phyloP scores from a whole-genome alignment of 2,329 filamentous ascomycete species.

The Fusarium sarcochroum region DNA sequence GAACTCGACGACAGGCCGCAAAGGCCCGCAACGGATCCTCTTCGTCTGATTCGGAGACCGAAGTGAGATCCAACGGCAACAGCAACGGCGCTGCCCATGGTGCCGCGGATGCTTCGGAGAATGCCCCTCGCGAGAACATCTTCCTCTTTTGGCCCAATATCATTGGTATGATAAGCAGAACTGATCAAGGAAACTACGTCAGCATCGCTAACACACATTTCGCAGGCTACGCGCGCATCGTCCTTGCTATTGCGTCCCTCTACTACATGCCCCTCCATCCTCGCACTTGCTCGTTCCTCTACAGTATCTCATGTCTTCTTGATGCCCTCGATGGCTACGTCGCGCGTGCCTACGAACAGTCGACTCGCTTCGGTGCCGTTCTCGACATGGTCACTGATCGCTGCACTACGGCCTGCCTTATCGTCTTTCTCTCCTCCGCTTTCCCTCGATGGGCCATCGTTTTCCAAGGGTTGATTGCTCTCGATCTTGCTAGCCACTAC shows the following conservation, averaged over 20 bases:
- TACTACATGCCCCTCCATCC: slow-evolving; percentile 99
- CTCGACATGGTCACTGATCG: slow-evolving; percentile 99
- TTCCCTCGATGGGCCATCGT: slow-evolving; percentile 95
- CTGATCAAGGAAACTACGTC: background rate
- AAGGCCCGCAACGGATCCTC: slow-evolving; percentile 51
- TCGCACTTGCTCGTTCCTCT: slow-evolving; percentile 91
- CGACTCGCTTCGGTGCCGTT: slow-evolving; percentile 94
- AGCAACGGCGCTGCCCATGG: slow-evolving; percentile 61
- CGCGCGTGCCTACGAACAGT: slow-evolving; percentile 85
- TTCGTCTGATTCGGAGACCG: slow-evolving; percentile 50
- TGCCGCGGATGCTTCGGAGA: slow-evolving; percentile 53
- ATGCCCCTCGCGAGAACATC: slow-evolving; percentile 75
- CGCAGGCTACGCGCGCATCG: slow-evolving; percentile 81
- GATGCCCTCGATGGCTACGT: slow-evolving; percentile 96
- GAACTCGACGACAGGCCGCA: slow-evolving; percentile 57
- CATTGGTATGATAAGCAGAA: slow-evolving; percentile 71
- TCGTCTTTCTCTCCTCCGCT: slow-evolving; percentile 94
- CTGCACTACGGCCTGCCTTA: slow-evolving; percentile 93
- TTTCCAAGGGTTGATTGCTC: slow-evolving; percentile 92
- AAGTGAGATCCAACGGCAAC: slow-evolving; percentile 53
- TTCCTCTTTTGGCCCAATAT: slow-evolving; percentile 87
- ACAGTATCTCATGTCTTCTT: slow-evolving; percentile 93
- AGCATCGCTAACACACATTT: slow-evolving; percentile 31
- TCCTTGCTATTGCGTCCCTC: slow-evolving; percentile 89
- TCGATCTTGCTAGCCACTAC: slow-evolving; percentile 97